These are phyloP conservation scores for Ogataea haglerorum DNA, from an alignment of 805 yeast genomes.

Conservation along the genomic window DNA sequence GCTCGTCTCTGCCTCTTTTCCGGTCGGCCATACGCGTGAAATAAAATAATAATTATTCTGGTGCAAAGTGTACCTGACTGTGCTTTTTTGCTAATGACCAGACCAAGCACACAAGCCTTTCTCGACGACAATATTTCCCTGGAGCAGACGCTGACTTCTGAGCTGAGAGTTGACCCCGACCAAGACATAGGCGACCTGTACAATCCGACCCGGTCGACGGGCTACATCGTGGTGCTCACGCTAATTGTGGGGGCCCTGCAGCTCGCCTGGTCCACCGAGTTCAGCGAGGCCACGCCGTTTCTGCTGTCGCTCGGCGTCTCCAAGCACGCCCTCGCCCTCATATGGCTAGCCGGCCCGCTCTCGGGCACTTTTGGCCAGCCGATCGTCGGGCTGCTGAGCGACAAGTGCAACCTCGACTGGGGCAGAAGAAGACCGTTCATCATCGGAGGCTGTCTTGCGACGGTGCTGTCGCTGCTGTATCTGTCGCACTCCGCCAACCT, in stretches of 20 bases:
- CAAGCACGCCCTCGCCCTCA: conserved; percentile 49
- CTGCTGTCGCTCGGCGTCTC: conserved; percentile 60
- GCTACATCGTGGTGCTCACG: conserved; percentile 44
- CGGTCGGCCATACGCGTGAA: conserved; percentile 8
- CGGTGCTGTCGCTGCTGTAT: conserved; percentile 41
- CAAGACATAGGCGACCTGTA: conserved; percentile 18
- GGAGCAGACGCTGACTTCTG: not conserved
- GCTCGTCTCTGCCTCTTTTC: conserved; percentile 5
- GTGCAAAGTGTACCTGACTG: conserved; percentile 5
- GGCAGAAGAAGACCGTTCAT: conserved; percentile 61
- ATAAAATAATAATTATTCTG: conserved; percentile 2
- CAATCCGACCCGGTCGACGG: conserved; percentile 43
- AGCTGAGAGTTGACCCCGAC: not conserved
- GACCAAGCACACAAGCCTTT: conserved; percentile 4
- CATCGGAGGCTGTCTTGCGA: conserved; percentile 49
- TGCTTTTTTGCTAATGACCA: conserved; percentile 7
- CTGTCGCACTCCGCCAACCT: conserved; percentile 46
- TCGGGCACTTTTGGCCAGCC: conserved; percentile 66
- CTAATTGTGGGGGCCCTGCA: conserved; percentile 56
- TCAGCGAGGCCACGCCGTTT: conserved; percentile 61
- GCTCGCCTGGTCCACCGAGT: conserved; percentile 64
- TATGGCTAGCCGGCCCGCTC: conserved; percentile 68
- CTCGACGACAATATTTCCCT: conserved; percentile 2
- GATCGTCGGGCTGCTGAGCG: conserved; percentile 55
- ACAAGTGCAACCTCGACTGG: conserved; percentile 39